phyloP scores from a whole-genome alignment of 345 rosid species.

The Camelina hispida region DNA sequence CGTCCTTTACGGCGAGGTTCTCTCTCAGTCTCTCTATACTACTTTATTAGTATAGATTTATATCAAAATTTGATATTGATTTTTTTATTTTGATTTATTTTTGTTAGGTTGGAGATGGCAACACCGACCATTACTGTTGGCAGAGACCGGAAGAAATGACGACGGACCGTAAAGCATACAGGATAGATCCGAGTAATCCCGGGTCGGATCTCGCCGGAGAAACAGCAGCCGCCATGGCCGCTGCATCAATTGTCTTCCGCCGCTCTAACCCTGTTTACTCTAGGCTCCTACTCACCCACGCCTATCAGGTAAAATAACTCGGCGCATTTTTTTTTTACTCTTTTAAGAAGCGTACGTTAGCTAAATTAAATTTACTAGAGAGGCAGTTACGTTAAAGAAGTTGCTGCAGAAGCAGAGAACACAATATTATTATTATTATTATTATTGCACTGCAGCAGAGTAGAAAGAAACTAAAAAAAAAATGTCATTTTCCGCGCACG shows the following conservation, averaged over 20 bases:
- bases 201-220: slow-evolving; percentile 99
- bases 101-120: slow-evolving; percentile 91
- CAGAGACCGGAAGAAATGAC: slow-evolving; percentile 99
- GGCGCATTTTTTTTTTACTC: slow-evolving; percentile 28
- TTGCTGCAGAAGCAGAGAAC: slow-evolving; percentile 24
- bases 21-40: not conserved
- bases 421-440: not conserved
- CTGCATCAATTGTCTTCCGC: slow-evolving; percentile 93
- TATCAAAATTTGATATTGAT: no score
- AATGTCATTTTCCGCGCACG: slow-evolving; percentile 41
- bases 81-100: not conserved
- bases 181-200: slow-evolving; percentile 88
- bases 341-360: slow-evolving; percentile 16
- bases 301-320: slow-evolving; percentile 70
- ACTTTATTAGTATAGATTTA: no score
- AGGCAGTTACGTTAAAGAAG: slow-evolving; percentile 49
- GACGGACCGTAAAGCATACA: slow-evolving; percentile 89
- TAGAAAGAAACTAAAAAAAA: slow-evolving; percentile 1
- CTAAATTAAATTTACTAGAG: not conserved
- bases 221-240: slow-evolving; percentile 99
- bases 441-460: slow-evolving; percentile 21
- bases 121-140: slow-evolving; percentile 99
- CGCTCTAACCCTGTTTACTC: slow-evolving; percentile 72
- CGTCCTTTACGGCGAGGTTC: slow-evolving; percentile 98
- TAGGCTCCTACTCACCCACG: slow-evolving; percentile 74